These are phyloP conservation scores for Lentinula sp. DNA, from an alignment of 768 basidiomycete genomes.

Conservation along the genomic window DNA sequence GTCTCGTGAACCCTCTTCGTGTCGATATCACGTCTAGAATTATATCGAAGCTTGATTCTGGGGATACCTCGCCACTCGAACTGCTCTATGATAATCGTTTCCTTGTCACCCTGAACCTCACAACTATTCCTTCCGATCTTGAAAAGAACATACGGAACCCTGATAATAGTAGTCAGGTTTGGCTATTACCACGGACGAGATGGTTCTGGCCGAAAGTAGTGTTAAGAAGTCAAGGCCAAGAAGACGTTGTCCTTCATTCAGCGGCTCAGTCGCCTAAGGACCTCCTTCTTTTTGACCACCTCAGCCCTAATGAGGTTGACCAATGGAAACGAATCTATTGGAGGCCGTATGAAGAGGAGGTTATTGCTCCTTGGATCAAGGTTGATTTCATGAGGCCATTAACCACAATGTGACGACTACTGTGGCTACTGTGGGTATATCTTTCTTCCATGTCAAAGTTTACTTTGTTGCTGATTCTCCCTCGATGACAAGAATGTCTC, in stretches of 20 bases:
- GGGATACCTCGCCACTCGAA: conserved; percentile 19
- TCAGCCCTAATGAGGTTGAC: not conserved
- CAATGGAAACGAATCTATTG: not conserved
- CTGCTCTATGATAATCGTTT: conserved; percentile 67
- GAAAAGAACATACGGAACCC: conserved; percentile 17
- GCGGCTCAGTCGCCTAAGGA: not conserved
- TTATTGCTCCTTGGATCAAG: not conserved
- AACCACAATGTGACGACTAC: not conserved
- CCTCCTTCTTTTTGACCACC: not conserved
- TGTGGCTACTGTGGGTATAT: not conserved
- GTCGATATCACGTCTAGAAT: conserved; percentile 35
- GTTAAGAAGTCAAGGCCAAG: conserved; percentile 13
- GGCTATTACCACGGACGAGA: conserved; percentile 29
- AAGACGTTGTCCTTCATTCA: not conserved
- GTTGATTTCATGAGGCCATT: not conserved
- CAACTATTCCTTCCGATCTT: conserved; percentile 34
- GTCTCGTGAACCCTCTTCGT: conserved; percentile 20
- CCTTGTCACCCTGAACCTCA: conserved; percentile 39
- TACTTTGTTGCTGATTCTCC: not conserved
- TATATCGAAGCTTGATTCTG: conserved; percentile 7
- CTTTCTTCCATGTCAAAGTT: not conserved
- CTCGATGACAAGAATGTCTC: conserved; percentile 23
- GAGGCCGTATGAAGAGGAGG: not conserved
- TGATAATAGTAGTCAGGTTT: conserved; percentile 16
- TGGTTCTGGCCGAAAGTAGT: conserved; percentile 48